Evolutionary conservation across 805 yeast genomes (phyloP), one percentile per base, ranked within the genome.

Genomic region (Saccharomycopsis olivae): DNA sequence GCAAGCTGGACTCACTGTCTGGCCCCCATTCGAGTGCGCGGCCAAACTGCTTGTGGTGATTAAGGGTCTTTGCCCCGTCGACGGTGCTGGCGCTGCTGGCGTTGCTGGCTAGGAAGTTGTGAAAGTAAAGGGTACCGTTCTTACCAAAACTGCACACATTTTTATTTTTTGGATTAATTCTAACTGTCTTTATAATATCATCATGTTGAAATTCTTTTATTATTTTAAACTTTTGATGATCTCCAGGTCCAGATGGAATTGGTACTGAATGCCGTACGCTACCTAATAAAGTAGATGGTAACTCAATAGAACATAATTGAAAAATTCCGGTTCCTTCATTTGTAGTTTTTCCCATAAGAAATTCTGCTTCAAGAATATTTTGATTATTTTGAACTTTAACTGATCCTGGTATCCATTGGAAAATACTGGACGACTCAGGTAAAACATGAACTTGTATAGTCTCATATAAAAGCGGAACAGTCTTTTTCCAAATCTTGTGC

Each of bases 401-500:
- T 3, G 33, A 28, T 3, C 24, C 20, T 3, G 43, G 43, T 4
- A 43, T 18, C 47, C 47, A 43, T 21, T 39, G 28, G 33, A 43
- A 43, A 3, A 39, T 17, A 6, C 18, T 31, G 6, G 44, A 40
- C 11, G 18, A 10, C 16, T 28, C 18, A 6, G 44, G 40, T 13
- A 40, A 31, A n/a, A 38, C 75, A 34, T 70, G 71, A 3, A 89
- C 78, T 47, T 81, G 77, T 36, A 85, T 65, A 45, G 79, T 70
- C 49, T 79, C 84, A 57, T 85, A 85, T 46, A 86, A 64, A 49
- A 83, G 64, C 3, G 94, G 94, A 11, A 83, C 80, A 1, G 89
- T 72, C 52, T 83, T 83, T 56, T 84, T 85, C 95, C 95, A 85
- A 15, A 66, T 71, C 50, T 74, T 74, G 64, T 70, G 81, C 59